A percentile compares a stretch with the other conserved stretches of the same genome.
These are phyloP conservation scores for Arxiozyma slooffiae DNA, from an alignment of 1,139 yeast genomes.

Conservation along the genomic window DNA sequence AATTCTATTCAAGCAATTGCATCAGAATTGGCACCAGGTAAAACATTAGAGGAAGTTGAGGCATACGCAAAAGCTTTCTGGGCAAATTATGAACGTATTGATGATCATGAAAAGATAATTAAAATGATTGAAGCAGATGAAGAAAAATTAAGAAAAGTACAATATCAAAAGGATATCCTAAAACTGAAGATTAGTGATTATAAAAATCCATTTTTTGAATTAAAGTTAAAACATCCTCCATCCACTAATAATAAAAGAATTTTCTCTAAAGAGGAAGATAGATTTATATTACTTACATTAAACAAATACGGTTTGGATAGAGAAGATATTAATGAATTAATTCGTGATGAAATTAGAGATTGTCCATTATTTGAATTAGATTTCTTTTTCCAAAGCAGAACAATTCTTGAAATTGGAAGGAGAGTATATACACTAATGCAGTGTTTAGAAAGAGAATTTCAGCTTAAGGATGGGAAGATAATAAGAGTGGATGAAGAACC, in stretches of 20 bases:
- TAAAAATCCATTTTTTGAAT: conserved; percentile 55
- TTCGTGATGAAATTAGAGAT: conserved; percentile 50
- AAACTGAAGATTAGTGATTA: conserved; percentile 54
- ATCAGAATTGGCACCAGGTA: conserved; percentile 47
- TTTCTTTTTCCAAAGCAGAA: conserved; percentile 61
- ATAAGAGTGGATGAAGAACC: background rate
- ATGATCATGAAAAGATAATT: conserved; percentile 61
- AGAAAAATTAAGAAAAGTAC: conserved; percentile 49
- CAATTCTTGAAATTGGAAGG: conserved; percentile 53
- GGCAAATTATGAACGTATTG: conserved; percentile 54
- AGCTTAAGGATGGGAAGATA: conserved; percentile 1
- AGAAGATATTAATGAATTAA: conserved; percentile 53
- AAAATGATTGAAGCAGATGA: conserved; percentile 69
- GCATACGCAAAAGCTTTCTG: conserved; percentile 61
- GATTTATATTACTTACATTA: conserved; percentile 56
- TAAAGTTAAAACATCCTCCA: conserved; percentile 51
- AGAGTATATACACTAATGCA: conserved; percentile 58
- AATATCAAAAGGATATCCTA: conserved; percentile 56
- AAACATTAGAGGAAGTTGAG: conserved; percentile 57
- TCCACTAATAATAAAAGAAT: conserved; percentile 41
- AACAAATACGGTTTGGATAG: conserved; percentile 58
- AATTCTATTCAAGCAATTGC: conserved; percentile 53
- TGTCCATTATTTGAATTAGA: conserved; percentile 60
- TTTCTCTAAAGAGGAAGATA: conserved; percentile 65
- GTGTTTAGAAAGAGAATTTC: conserved; percentile 53